Base-by-base conservation (phyloP, 495 filamentous ascomycete genomes). In the Hypoxylon intermedium region DNA sequence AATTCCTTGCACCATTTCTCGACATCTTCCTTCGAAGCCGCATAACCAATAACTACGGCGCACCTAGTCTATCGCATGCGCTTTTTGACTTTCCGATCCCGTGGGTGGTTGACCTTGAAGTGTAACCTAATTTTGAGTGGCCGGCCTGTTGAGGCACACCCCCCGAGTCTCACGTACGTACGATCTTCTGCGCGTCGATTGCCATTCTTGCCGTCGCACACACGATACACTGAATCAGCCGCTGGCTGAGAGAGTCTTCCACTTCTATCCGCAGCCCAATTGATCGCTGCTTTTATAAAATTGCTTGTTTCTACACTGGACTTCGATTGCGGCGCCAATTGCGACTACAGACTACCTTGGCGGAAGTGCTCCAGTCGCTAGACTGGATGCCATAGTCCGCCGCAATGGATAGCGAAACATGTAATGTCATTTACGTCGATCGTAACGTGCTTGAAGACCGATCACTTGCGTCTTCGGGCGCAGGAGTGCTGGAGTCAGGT, bases 381-480 rank as follows among this genome's bases (percentile, higher is more conserved):
- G 77, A 75, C 77, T 76, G 76, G 75, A 71, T 74, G 77, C 73
- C 75, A 71, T 68, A 66, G 53, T 51, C 65, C 63, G 67, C 65
- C 72, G 76, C 67, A 53, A 89, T 90, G 87, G 89, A 90, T 74
- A 78, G 80, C 74, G 80, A 84, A 65, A 77, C 84, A 58, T 93
- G 88, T 76, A 87, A 89, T 76, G 85, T 90, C 56, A 87, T 94
- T 61, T 94, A 92, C 71, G 89, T 94, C 56, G 89, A 94, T 75
- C 87, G 87, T 69, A 83, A 85, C 46, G 83, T 89, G 48, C 77
- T 75, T 57, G 78, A 85, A 60, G 87, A 91, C 59, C 79, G 86
- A 68, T 76, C 81, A 75, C 77, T 87, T 21, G 50, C 53, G 34
- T 51, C 62, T 20, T 41, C 54, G 33, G 49, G 54, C 49, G 45